Percentiles rank a stretch among this genome's conserved stretches.
These are phyloP conservation scores for Phytophthora hibernalis DNA, from an alignment of 352 stramenopile species.

Conservation along the genomic window DNA sequence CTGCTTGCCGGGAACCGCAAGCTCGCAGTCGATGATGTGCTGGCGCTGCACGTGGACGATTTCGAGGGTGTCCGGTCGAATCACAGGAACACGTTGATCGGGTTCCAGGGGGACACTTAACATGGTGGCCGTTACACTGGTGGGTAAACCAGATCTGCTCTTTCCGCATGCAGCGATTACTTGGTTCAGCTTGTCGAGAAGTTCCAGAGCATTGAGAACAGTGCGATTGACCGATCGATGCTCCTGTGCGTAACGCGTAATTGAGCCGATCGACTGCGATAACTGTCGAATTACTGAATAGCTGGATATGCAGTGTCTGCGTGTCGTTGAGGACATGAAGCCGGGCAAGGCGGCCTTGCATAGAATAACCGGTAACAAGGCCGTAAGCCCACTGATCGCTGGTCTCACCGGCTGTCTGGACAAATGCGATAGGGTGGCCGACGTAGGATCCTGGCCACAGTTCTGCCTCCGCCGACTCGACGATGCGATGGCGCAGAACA, in stretches of 20 bases:
- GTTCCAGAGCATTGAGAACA: slow-evolving; percentile 2
- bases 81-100: not conserved
- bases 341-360: not conserved
- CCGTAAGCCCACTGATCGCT: slow-evolving; percentile 12
- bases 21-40: too few species aligned
- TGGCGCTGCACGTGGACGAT: not conserved
- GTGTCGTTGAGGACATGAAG: not conserved
- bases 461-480: not conserved
- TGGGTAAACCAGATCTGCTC: not conserved
- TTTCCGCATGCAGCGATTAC: too few species aligned
- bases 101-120: not conserved
- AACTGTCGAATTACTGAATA: not conserved
- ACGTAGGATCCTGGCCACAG: slow-evolving; percentile 19
- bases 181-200: slow-evolving; percentile 9
- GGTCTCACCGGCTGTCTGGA: not conserved
- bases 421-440: slow-evolving; percentile 10
- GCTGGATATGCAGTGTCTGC: not conserved
- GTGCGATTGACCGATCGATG: not conserved
- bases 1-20: not conserved
- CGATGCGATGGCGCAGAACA: slow-evolving; percentile 7
- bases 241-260: slow-evolving; percentile 1
- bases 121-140: not conserved
- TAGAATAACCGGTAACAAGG: slow-evolving; percentile 2
- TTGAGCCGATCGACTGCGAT: slow-evolving; percentile 13
- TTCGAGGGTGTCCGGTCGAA: not conserved